Base-by-base conservation (phyloP, 805 yeast species). In the Limtongia smithiae region DNA sequence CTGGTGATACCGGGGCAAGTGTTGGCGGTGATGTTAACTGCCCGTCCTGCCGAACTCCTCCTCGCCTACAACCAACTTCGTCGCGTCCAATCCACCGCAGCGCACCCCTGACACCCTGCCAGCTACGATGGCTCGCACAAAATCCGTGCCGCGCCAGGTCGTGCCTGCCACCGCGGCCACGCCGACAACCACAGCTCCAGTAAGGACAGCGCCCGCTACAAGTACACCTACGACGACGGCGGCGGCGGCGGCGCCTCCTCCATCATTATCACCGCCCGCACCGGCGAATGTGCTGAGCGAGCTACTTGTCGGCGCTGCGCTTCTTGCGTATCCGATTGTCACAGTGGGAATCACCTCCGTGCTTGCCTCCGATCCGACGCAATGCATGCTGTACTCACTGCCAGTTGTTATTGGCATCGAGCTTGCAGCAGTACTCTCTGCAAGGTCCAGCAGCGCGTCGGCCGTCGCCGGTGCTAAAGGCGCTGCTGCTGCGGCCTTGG, bases 331-430 rank as follows among this genome's bases (percentile, higher is more conserved):
- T 12, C 51, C 43, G n/a, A 50, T 28, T 6, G 58, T 4, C 22
- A 59, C 43, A 14, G 59, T 38, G 54, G 48, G 59, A 5, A 28
- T 60, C 49, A 37, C 63, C 1, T 3, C 54, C 1, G 12, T 58
- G 4, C 53, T 65, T 1, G 37, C 68, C 0, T 15, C n/a, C 1
- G 37, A 49, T 44, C 53, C 53, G 6, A 30, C 21, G 20, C 48
- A 21, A 6, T 14, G 14, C 11, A n/a, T 44, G 25, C 20, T 14
- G 9, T 27, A 9, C 18, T 9, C 43, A 11, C 27, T 44, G 20
- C 43, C 48, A n/a, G 21, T 15, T 5, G 43, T 37, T 27, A 25
- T 37, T 2, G 28, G 22, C 2, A 11, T 44, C 21, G 37, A 37
- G 36, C 35, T 24, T 5, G 14, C 17, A 18, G 12, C 34, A 12